phyloP scores from a whole-genome alignment of 1,139 yeast species.

The Sugiyamaella neomexicana region DNA sequence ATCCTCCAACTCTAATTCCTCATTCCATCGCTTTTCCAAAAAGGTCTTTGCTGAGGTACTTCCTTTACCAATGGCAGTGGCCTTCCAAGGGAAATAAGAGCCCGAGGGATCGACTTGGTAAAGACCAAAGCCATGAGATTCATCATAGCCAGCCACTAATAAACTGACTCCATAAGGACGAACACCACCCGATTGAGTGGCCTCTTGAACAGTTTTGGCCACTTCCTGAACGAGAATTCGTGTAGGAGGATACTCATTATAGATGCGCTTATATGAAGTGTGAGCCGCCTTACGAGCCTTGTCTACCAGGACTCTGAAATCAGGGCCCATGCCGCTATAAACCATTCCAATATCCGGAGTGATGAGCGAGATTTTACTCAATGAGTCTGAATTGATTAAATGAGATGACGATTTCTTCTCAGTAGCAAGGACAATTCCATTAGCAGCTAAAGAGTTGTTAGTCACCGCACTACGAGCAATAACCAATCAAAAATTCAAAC shows the following conservation, averaged over 20 bases:
- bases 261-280: slow-evolving; percentile 85
- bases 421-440: slow-evolving; percentile 96
- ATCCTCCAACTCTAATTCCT: slow-evolving; percentile 93
- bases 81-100: slow-evolving; percentile 99
- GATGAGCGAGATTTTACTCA: slow-evolving; percentile 75
- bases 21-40: slow-evolving; percentile 97
- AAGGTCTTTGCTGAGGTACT: slow-evolving; percentile 94
- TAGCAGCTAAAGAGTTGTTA: slow-evolving; percentile 54
- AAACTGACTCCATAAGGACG: slow-evolving; percentile 97
- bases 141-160: slow-evolving; percentile 92
- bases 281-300: slow-evolving; percentile 93
- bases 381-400: slow-evolving; percentile 70
- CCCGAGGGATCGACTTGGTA: slow-evolving; percentile 99
- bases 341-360: slow-evolving; percentile 98
- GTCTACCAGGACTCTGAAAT: slow-evolving; percentile 90
- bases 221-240: slow-evolving; percentile 90
- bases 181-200: slow-evolving; percentile 97
- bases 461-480: background rate
- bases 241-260: slow-evolving; percentile 97
- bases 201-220: slow-evolving; percentile 96
- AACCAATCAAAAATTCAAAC: slow-evolving; percentile 11
- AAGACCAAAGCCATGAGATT: slow-evolving; percentile 73
- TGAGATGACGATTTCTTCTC: slow-evolving; percentile 87
- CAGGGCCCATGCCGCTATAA: slow-evolving; percentile 99
- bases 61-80: slow-evolving; percentile 97